Base-by-base conservation (phyloP, 768 basidiomycete species). In the Strobilomyces dryophilus region DNA sequence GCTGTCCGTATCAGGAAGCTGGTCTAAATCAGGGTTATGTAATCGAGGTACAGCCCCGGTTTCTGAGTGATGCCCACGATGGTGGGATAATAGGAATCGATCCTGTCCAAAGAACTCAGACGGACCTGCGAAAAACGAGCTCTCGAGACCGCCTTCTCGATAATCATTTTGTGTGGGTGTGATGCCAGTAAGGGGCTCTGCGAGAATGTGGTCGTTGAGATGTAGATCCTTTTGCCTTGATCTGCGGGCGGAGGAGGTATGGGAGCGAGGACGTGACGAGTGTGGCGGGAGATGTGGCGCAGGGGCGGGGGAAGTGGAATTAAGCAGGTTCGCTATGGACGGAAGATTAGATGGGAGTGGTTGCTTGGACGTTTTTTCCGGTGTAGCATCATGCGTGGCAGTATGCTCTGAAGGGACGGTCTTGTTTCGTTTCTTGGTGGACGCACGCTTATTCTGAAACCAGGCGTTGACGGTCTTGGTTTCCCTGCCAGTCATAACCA, bases 401-500 rank as follows among this genome's bases (percentile, higher is more conserved):
- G 72, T 53, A 36, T 71, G 59, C 20, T 71, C 75, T 37, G 53
- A 59, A 49, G 56, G 55, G 20, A 62, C 63, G 66, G 75, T 66
- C 77, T 79, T 68, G 74, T 79, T 74, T 20, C 78, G 74, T 71
- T 90, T 90, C 78, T 89, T 90, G 61, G 81, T 82, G 12, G 87
- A 89, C 7, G 89, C 88, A 50, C 89, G 79, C 75, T 89, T 90
- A 67, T 90, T 90, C 73, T 90, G 88, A 71, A 90, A 91, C 85
- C 87, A 90, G 14, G 89, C 85, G 66, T 87, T 87, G 65, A 90
- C 87, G 3, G 86, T 88, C 78, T 90, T 90, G 68, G 82, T 83
- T 67, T 89, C 86, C 84, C 89, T 90, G 39, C 15, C 29, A 29
- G 65, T 48, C 49, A 57, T 3, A 18, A 53, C 45, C 37, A 54